Percentiles rank a stretch among this genome's conserved stretches.
Evolutionary conservation across 768 basidiomycete species (phyloP).

Genomic region (Auricularia sp.): DNA sequence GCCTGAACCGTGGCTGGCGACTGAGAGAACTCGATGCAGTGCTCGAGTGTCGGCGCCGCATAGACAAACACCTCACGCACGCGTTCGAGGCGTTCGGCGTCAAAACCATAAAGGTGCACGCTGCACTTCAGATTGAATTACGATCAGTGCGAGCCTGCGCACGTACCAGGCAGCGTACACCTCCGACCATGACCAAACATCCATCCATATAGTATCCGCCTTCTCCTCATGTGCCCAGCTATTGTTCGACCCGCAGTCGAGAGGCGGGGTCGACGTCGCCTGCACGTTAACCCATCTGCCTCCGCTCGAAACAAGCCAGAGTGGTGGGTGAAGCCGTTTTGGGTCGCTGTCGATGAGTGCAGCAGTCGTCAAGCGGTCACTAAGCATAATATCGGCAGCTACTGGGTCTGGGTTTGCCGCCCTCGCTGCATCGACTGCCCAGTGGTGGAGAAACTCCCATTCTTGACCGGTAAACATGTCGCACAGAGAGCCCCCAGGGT

Average conservation of each 20-base stretch:
- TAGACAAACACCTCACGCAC: background rate
- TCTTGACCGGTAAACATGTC: background rate
- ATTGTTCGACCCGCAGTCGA: background rate
- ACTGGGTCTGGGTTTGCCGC: background rate
- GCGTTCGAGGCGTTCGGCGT: background rate
- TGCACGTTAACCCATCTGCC: background rate
- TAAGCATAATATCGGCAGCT: background rate
- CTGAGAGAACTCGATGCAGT: background rate
- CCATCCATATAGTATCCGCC: background rate
- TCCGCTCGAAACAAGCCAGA: background rate
- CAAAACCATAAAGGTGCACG: background rate
- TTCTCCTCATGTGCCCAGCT: background rate
- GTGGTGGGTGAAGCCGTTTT: background rate
- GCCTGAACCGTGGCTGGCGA: background rate
- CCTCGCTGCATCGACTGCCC: background rate
- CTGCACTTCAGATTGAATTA: background rate
- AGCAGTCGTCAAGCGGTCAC: background rate
- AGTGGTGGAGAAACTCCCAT: background rate
- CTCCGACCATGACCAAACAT: background rate
- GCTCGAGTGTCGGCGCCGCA: background rate
- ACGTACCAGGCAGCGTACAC: background rate
- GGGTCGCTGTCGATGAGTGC: background rate
- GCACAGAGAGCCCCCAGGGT: background rate
- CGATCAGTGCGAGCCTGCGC: background rate
- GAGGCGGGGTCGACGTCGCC: background rate